These are phyloP conservation scores for Nothophaeocryptopus gaeumannii DNA, from an alignment of 2,329 filamentous ascomycete genomes.

Conservation along the genomic window DNA sequence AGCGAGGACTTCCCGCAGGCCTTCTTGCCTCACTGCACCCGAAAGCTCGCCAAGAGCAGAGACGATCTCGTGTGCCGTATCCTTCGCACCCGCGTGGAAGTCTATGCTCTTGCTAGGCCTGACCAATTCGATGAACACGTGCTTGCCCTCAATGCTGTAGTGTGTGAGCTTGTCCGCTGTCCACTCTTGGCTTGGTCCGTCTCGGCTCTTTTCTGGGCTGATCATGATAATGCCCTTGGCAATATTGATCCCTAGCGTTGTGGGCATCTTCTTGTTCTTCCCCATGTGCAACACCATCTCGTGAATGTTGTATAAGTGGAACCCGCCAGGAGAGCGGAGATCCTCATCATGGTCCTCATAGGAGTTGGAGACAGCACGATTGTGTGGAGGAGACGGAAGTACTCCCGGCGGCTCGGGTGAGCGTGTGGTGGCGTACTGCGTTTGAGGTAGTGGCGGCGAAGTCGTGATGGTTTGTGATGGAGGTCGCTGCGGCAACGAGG, in stretches of 20 bases:
- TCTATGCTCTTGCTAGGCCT: constrained; percentile 91
- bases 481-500: constrained; percentile 63
- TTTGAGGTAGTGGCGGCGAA: constrained; percentile 48
- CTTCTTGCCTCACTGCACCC: constrained; percentile 78
- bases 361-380: constrained; percentile 41
- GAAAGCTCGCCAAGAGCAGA: constrained; percentile 82
- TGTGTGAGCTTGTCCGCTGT: constrained; percentile 92
- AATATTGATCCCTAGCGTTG: constrained; percentile 90
- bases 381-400: constrained; percentile 56
- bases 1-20: constrained; percentile 78
- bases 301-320: constrained; percentile 93
- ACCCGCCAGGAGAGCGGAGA: constrained; percentile 67
- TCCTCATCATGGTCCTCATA: constrained; percentile 44
- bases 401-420: constrained; percentile 41
- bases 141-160: constrained; percentile 96
- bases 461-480: constrained; percentile 45
- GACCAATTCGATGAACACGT: constrained; percentile 92
- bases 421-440: constrained; percentile 39
- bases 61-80: constrained; percentile 93
- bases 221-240: constrained; percentile 86
- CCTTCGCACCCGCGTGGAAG: constrained; percentile 95
- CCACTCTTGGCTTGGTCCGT: constrained; percentile 89
- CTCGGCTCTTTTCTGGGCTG: constrained; percentile 76
- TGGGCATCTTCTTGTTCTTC: constrained; percentile 97
- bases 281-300: constrained; percentile 97